Evolutionary conservation across 768 basidiomycete genomes (phyloP), one percentile per base, ranked within the genome.

Genomic region (Boletus speciosus): DNA sequence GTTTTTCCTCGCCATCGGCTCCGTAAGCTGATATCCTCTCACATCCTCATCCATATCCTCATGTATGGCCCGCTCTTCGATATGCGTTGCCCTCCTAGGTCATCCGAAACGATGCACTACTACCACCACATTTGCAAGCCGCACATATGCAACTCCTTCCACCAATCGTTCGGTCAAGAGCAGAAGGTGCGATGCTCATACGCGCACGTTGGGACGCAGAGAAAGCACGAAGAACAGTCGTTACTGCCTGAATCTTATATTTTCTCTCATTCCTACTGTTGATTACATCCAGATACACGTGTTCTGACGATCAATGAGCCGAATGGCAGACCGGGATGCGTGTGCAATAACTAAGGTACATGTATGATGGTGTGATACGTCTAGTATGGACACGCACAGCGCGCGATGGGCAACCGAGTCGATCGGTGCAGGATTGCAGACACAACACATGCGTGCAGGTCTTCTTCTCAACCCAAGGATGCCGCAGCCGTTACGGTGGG

Each of bases 1-100:
- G 3, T 98, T 98, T 77, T 98, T 98, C 85, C 85, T 98, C 56
- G 83, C 93, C 38, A 91, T 97, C 65, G 90, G 93, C 66, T 93
- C 93, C 31, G 93, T 95, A 66, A 64, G 84, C 66, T 21, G 5
- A 37, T 25, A 55, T 29, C 37, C 37, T 47, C 29, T 35, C 16
- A 3, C 16, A 21, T 21, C 9, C 29, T 27, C 49, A 49, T 52
- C 56, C 49, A n/a, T 21, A 21, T 39, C 49, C 39, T 51, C 49
- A 23, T 57, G 49, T 21, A 43, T n/a, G 47, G 25, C 15, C 23
- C 35, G n/a, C 36, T 29, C 36, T 31, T 44, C 7, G 29, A 14
- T 8, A 44, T 19, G 29, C 11, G 11, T 12, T n/a, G 19, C 47
- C 37, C 19, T 52, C 16, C 40, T 52, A 95, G 93, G 93, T 96